Percentiles rank a stretch among this genome's conserved stretches.
Conservation (phyloP, 176 grass and related monocot genomes). For the Carex littledalei region DNA sequence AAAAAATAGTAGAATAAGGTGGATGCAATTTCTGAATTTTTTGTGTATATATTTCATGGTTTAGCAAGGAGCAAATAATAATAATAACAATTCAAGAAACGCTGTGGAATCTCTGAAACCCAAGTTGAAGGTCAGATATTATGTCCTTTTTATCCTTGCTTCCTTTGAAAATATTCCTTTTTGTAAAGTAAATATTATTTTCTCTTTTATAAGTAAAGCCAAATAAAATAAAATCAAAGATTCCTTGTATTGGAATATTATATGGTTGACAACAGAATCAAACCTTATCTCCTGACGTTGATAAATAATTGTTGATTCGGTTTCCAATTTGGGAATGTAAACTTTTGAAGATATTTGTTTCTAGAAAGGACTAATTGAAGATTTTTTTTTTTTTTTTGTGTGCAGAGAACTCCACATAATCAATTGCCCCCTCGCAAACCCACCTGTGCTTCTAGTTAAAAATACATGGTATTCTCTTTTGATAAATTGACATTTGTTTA, state of each 20-base stretch:
- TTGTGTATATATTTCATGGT: not conserved
- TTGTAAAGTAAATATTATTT: slow-evolving; percentile 3
- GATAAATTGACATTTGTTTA: not conserved
- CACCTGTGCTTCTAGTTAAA: slow-evolving; percentile 54
- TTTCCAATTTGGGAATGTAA: not conserved
- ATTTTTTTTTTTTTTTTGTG: not conserved
- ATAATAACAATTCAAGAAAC: slow-evolving; percentile 36
- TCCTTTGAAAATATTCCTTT: slow-evolving; percentile 3
- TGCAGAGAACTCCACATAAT: slow-evolving; percentile 80
- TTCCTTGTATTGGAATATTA: not conserved
- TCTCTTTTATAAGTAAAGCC: not conserved
- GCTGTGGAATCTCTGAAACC: slow-evolving; percentile 76
- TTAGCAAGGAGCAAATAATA: slow-evolving; percentile 69
- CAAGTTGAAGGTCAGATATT: slow-evolving; percentile 69
- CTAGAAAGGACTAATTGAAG: not conserved
- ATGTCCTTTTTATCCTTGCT: not conserved
- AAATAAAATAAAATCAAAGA: not conserved
- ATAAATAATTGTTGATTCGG: not conserved
- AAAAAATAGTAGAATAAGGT: not conserved
- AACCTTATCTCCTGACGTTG: not conserved
- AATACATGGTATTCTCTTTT: slow-evolving; percentile 27
- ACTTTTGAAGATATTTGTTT: not conserved
- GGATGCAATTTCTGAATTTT: slow-evolving; percentile 5
- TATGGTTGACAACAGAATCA: not conserved
- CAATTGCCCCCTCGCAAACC: slow-evolving; percentile 91